phyloP scores from a whole-genome alignment of 2,329 filamentous ascomycete genomes.

The Fusarium sp. region DNA sequence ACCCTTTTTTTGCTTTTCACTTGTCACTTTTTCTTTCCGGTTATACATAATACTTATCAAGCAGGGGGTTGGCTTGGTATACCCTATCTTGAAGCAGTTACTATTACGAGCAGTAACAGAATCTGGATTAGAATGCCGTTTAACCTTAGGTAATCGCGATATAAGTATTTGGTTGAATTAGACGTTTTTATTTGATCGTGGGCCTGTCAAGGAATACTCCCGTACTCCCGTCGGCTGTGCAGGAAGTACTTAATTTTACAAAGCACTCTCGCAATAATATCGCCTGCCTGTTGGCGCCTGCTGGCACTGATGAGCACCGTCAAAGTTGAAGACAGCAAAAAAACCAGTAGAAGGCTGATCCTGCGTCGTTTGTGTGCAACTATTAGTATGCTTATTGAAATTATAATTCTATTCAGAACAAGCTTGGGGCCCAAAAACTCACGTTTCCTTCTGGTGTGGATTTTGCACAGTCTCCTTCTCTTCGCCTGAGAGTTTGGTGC shows the following conservation, averaged over 20 bases:
- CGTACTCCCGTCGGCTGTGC: background rate
- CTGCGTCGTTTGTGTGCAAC: background rate
- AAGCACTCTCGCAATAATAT: background rate
- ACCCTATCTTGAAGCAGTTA: background rate
- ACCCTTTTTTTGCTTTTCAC: background rate
- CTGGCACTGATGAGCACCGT: background rate
- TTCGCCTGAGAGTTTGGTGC: background rate
- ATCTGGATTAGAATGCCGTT: background rate
- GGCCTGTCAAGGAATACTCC: background rate
- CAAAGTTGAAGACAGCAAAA: background rate
- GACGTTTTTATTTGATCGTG: background rate
- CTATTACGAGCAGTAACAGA: background rate
- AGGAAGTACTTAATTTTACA: background rate
- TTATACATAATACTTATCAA: background rate
- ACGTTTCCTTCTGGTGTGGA: background rate
- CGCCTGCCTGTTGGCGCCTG: background rate
- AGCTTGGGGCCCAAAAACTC: background rate
- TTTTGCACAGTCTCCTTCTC: background rate
- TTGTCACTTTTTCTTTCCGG: background rate
- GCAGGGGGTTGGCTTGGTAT: background rate
- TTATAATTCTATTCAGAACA: background rate
- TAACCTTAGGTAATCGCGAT: background rate
- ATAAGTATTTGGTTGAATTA: background rate
- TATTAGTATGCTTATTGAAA: no score
- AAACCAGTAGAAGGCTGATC: background rate